Percentiles rank a stretch among this genome's conserved stretches.
phyloP scores from a whole-genome alignment of 768 basidiomycete species.

The Lentinula sp. region DNA sequence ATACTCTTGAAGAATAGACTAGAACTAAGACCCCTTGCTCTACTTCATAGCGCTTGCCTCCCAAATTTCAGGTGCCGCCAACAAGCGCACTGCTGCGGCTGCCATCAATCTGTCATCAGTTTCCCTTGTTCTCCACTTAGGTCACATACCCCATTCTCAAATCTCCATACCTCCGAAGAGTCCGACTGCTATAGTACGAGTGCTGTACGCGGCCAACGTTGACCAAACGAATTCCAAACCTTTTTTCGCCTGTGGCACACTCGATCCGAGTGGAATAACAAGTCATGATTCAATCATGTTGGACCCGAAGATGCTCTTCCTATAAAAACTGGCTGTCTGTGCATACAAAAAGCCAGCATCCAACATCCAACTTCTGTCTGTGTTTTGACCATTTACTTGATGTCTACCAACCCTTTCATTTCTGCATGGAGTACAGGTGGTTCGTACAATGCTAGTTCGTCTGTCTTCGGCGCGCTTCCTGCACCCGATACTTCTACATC shows the following conservation, averaged over 20 bases:
- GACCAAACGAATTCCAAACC: background rate
- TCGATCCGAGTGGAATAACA: background rate
- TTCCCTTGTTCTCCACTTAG: background rate
- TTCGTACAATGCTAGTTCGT: background rate
- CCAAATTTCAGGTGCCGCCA: background rate
- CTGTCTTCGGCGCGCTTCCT: constrained; percentile 12
- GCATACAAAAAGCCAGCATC: background rate
- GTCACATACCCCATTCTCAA: background rate
- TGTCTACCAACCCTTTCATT: constrained; percentile 1
- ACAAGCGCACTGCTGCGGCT: background rate
- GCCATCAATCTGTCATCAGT: background rate
- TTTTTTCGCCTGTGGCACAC: background rate
- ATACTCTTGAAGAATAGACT: too few relatives aligned
- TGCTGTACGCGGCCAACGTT: background rate
- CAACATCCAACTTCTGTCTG: background rate
- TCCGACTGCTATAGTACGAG: background rate
- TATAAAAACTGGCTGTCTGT: background rate
- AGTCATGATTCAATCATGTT: background rate
- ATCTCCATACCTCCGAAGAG: background rate
- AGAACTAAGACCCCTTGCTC: too few relatives aligned
- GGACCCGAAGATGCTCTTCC: background rate
- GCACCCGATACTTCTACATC: constrained; percentile 7
- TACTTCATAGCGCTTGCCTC: too few relatives aligned
- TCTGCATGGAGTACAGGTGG: background rate
- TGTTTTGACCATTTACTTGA: background rate